These are phyloP conservation scores for Fagopyrum homotropicum DNA, from an alignment of 148 eudicot genomes.

Conservation along the genomic window DNA sequence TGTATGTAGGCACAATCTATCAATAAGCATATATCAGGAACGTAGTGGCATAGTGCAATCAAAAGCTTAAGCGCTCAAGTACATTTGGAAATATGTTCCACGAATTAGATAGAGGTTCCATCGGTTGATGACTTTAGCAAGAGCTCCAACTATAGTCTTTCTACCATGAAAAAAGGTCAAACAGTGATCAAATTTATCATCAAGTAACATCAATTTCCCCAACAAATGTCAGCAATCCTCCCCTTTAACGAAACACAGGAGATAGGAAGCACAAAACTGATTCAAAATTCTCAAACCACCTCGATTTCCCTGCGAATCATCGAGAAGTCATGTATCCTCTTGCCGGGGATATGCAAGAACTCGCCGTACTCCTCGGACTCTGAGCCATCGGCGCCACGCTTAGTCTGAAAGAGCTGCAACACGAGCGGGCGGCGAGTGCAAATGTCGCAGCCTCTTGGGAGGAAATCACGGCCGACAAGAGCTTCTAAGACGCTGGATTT, in stretches of 20 bases:
- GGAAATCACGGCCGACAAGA: slow-evolving; percentile 58
- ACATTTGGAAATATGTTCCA: neutral
- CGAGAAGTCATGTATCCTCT: slow-evolving; percentile 41
- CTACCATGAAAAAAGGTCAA: neutral
- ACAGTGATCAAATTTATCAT: neutral
- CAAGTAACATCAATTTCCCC: neutral
- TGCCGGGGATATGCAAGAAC: slow-evolving; percentile 48
- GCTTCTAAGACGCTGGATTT: slow-evolving; percentile 62
- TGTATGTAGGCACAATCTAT: neutral
- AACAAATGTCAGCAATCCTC: neutral
- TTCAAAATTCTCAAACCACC: slow-evolving; percentile 19
- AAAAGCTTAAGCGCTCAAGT: neutral
- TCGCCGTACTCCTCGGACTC: slow-evolving; percentile 38
- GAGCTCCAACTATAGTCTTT: neutral
- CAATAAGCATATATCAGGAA: neutral
- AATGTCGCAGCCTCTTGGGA: slow-evolving; percentile 48
- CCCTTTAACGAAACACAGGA: neutral
- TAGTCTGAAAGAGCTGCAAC: slow-evolving; percentile 42
- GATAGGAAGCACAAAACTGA: neutral
- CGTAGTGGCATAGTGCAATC: neutral
- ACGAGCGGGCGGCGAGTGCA: slow-evolving; percentile 53
- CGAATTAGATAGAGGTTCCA: neutral
- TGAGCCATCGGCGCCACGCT: slow-evolving; percentile 12
- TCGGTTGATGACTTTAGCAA: neutral
- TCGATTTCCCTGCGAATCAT: slow-evolving; percentile 45